phyloP scores from a whole-genome alignment of 495 filamentous ascomycete genomes.

The Cercophora scortea region DNA sequence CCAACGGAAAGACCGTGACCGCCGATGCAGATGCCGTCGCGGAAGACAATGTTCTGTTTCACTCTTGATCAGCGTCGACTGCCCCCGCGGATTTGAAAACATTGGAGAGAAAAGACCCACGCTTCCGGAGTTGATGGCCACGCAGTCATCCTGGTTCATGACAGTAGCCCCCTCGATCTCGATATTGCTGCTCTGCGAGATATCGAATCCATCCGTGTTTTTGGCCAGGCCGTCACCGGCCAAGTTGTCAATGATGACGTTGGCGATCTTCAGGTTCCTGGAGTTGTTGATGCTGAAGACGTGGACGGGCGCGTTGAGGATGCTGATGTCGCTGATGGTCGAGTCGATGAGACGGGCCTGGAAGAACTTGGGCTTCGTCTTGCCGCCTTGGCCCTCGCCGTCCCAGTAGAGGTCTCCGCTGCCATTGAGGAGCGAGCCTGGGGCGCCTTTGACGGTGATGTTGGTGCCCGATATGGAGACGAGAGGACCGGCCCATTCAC shows the following conservation, averaged over 20 bases:
- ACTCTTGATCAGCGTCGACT: not conserved
- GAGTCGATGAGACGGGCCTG: constrained; percentile 36
- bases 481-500: constrained; percentile 42
- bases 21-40: constrained; percentile 44
- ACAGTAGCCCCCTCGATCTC: constrained; percentile 49
- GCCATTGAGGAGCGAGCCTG: constrained; percentile 35
- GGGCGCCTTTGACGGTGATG: constrained; percentile 39
- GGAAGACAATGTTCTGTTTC: constrained; percentile 42
- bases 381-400: constrained; percentile 41
- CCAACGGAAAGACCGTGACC: constrained; percentile 67
- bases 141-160: constrained; percentile 57
- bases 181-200: constrained; percentile 42
- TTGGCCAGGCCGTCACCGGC: constrained; percentile 47
- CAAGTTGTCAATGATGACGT: constrained; percentile 54
- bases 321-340: constrained; percentile 29
- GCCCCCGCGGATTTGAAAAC: no score
- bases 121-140: constrained; percentile 54
- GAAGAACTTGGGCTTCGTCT: constrained; percentile 51
- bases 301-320: constrained; percentile 56
- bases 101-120: not conserved
- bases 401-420: constrained; percentile 46
- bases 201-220: constrained; percentile 63
- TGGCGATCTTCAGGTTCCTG: constrained; percentile 38
- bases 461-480: constrained; percentile 40
- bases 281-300: constrained; percentile 48